These are phyloP conservation scores for Ganoderma lucidum DNA, from an alignment of 1,284 basidiomycete species.

Conservation along the genomic window DNA sequence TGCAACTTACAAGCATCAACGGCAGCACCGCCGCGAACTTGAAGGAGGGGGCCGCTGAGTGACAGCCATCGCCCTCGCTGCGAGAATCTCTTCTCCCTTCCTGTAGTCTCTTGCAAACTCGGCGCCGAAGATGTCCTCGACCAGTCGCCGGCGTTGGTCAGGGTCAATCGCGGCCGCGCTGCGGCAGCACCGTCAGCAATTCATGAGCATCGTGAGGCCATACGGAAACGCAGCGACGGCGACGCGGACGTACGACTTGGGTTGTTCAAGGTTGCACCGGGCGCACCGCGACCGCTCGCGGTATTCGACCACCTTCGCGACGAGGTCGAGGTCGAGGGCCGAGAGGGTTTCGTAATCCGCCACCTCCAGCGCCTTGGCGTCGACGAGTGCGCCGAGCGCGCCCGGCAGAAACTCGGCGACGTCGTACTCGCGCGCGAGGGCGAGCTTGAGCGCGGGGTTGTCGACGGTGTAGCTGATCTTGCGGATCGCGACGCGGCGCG, in stretches of 20 bases:
- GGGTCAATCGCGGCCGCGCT: neutral
- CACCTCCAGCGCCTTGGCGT: neutral
- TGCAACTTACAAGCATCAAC: neutral
- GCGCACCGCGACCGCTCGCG: neutral
- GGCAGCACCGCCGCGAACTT: neutral
- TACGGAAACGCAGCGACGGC: neutral
- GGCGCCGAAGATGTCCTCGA: constrained; percentile 3
- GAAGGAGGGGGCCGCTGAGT: neutral
- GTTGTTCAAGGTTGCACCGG: neutral
- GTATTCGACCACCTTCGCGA: neutral
- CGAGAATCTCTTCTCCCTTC: constrained; percentile 16
- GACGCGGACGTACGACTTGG: neutral
- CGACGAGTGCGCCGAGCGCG: neutral
- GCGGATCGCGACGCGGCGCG: neutral
- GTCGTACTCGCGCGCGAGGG: neutral
- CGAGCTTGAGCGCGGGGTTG: constrained; percentile 1
- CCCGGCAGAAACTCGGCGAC: neutral
- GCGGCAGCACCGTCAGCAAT: neutral
- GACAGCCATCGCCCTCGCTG: neutral
- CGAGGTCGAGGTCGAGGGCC: neutral
- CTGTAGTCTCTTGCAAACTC: constrained; percentile 7
- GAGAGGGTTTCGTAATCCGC: neutral
- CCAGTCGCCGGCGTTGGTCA: neutral
- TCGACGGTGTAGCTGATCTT: neutral
- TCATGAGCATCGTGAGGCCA: neutral